phyloP scores from a whole-genome alignment of 805 yeast species.

The Nakazawaea anatomiae region DNA sequence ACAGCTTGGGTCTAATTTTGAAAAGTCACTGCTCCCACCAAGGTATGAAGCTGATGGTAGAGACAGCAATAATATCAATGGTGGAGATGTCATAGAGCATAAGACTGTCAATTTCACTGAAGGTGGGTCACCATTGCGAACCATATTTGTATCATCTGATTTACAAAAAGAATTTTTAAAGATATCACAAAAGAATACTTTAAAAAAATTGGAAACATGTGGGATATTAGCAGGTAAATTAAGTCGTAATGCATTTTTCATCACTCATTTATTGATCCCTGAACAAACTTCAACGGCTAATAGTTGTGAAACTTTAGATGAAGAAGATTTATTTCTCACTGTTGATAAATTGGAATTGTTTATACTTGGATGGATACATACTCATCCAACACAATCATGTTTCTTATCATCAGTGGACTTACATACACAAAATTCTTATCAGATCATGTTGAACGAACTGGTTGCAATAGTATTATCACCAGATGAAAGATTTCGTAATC shows the following conservation, averaged over 20 bases:
- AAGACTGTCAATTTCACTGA: conserved; percentile 41
- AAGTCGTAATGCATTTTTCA: conserved; percentile 55
- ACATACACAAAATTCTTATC: conserved; percentile 65
- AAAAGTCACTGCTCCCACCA: too few relatives aligned
- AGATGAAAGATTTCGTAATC: conserved; percentile 25
- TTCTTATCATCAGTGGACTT: conserved; percentile 60
- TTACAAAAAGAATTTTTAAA: conserved; percentile 37
- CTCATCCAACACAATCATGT: conserved; percentile 71
- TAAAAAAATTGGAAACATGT: conserved; percentile 51
- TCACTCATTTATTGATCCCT: conserved; percentile 58
- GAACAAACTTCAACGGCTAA: conserved; percentile 57
- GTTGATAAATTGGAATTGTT: conserved; percentile 51
- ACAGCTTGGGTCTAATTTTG: too few relatives aligned
- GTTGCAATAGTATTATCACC: conserved; percentile 67
- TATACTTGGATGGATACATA: conserved; percentile 71
- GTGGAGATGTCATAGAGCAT: conserved; percentile 20
- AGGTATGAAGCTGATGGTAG: too few relatives aligned
- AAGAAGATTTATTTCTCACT: conserved; percentile 49
- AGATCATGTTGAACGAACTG: conserved; percentile 64
- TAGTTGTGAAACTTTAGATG: conserved; percentile 57
- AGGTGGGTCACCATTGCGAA: conserved; percentile 49
- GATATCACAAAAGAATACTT: conserved; percentile 45
- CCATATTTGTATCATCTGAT: conserved; percentile 42
- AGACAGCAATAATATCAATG: too few relatives aligned
- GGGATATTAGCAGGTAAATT: conserved; percentile 62